These are phyloP conservation scores for Ogataea paradorogensis DNA, from an alignment of 805 yeast genomes.

Conservation along the genomic window DNA sequence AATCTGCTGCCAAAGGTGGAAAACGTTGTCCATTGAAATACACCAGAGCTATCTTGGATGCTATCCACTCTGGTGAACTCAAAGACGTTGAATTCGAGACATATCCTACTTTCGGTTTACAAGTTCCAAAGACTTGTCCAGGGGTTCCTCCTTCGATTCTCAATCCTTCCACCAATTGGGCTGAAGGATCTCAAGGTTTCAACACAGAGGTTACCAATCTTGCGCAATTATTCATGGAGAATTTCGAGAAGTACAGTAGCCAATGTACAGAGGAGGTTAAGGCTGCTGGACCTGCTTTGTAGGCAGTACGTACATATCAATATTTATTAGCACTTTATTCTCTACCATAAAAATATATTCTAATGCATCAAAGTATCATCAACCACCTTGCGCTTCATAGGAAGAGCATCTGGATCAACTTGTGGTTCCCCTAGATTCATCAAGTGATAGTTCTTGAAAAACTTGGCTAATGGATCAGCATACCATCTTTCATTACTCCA, in stretches of 20 bases:
- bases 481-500: slow-evolving; percentile 66
- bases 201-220: slow-evolving; percentile 56
- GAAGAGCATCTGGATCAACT: slow-evolving; percentile 13
- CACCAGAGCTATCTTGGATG: slow-evolving; percentile 94
- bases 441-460: slow-evolving; percentile 26
- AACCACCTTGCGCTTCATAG: slow-evolving; percentile 11
- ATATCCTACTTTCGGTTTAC: slow-evolving; percentile 82
- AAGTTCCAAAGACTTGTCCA: slow-evolving; percentile 77
- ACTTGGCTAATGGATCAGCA: slow-evolving; percentile 46
- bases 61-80: slow-evolving; percentile 89
- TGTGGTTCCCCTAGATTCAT: slow-evolving; percentile 7
- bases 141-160: slow-evolving; percentile 81
- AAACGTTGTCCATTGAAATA: slow-evolving; percentile 96
- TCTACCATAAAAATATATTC: too few relatives aligned
- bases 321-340: slow-evolving; percentile 3
- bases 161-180: slow-evolving; percentile 85
- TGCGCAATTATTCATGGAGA: slow-evolving; percentile 77
- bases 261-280: slow-evolving; percentile 83
- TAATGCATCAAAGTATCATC: slow-evolving; percentile 16
- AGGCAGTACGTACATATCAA: slow-evolving; percentile 13
- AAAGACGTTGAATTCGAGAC: slow-evolving; percentile 76
- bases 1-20: slow-evolving; percentile 89
- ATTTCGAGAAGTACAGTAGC: slow-evolving; percentile 79
- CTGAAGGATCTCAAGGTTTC: slow-evolving; percentile 53
- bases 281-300: slow-evolving; percentile 84